Percentiles rank a stretch among this genome's conserved stretches.
Evolutionary conservation across 805 yeast species (phyloP).

Genomic region (Cephaloascus albidus): DNA sequence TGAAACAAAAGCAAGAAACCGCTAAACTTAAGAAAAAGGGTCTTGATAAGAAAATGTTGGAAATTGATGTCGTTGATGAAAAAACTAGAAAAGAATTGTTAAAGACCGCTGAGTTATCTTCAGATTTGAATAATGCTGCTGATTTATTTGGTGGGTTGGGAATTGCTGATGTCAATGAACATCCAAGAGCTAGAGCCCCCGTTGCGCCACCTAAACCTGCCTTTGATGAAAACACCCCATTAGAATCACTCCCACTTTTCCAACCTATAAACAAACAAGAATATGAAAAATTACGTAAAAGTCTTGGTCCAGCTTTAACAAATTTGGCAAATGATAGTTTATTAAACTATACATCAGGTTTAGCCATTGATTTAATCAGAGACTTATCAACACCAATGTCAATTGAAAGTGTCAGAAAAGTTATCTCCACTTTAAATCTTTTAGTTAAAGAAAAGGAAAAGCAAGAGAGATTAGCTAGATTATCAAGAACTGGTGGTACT

Average conservation of each 20-base stretch:
- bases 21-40: conserved; percentile 25
- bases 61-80: conserved; percentile 63
- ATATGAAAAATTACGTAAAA: conserved; percentile 67
- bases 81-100: conserved; percentile 66
- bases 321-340: conserved; percentile 52
- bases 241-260: conserved; percentile 74
- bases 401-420: conserved; percentile 77
- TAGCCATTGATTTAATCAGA: conserved; percentile 80
- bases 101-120: conserved; percentile 69
- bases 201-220: conserved; percentile 31
- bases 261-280: conserved; percentile 74
- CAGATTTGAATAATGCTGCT: conserved; percentile 90
- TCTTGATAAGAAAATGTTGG: conserved; percentile 29
- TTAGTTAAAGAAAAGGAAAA: conserved; percentile 77
- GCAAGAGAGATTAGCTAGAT: conserved; percentile 82
- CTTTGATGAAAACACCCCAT: conserved; percentile 52
- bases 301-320: conserved; percentile 52
- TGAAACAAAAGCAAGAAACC: conserved; percentile 7
- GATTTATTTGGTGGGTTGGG: conserved; percentile 75
- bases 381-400: conserved; percentile 76
- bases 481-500: conserved; percentile 76
- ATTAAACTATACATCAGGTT: conserved; percentile 60
- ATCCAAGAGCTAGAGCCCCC: conserved; percentile 45
- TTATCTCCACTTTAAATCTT: conserved; percentile 75
- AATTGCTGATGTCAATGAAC: conserved; percentile 38